Evolutionary conservation across 352 stramenopile species (phyloP).

Genomic region (Globisporangium yorkense): DNA sequence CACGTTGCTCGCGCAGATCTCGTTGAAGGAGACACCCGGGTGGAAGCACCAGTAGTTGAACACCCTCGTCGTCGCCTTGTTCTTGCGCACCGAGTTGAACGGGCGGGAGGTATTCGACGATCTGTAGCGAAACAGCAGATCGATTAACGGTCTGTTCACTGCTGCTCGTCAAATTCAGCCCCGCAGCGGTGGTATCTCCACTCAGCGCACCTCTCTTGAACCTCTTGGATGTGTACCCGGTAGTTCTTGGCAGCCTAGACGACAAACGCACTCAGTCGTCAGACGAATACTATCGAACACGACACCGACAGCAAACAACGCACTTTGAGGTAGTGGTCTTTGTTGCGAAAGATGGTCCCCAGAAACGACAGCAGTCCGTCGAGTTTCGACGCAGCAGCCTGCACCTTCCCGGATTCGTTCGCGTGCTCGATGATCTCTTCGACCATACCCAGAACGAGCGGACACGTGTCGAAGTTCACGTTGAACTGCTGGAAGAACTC

Average conservation of each 20-base stretch:
- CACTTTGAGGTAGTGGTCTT: conserved; percentile 72
- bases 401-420: conserved; percentile 60
- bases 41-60: conserved; percentile 99
- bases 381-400: conserved; percentile 67
- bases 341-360: conserved; percentile 81
- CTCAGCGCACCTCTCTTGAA: conserved; percentile 52
- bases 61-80: conserved; percentile 66
- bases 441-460: conserved; percentile 83
- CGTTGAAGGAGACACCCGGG: conserved; percentile 93
- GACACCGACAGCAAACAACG: neutral
- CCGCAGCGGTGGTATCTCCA: too few relatives aligned
- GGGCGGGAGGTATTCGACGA: conserved; percentile 29
- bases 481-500: conserved; percentile 90
- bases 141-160: too few relatives aligned
- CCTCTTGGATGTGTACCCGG: conserved; percentile 87
- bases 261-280: neutral
- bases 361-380: conserved; percentile 80
- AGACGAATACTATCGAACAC: neutral
- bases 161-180: too few relatives aligned
- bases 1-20: conserved; percentile 91
- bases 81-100: conserved; percentile 47
- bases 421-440: conserved; percentile 85
- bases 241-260: conserved; percentile 70
- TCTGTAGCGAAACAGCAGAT: conserved; percentile 30
- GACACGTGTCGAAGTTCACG: conserved; percentile 85